Percentiles rank a stretch among this genome's conserved stretches.
Conservation (phyloP, 371 early-diverging fungal species). For the Syncephalis plumigaleata region DNA sequence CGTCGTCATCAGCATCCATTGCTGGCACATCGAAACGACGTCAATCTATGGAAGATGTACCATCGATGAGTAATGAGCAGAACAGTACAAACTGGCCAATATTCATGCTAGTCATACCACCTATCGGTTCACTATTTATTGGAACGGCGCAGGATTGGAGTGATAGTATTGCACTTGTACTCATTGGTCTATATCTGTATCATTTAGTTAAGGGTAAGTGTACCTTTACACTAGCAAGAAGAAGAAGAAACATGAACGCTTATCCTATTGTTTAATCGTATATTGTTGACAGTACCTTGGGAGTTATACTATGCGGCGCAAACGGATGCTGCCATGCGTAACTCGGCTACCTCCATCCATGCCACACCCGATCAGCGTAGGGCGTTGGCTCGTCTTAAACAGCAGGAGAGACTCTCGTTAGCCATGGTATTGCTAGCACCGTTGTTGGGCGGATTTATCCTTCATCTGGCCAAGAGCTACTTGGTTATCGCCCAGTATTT, state of each 20-base stretch:
- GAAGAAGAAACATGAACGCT: too few species aligned
- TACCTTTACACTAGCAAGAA: too few species aligned
- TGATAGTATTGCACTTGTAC: constrained; percentile 34
- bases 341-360: constrained; percentile 7
- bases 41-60: too few species aligned
- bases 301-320: constrained; percentile 43
- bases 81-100: constrained; percentile 29
- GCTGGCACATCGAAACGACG: too few species aligned
- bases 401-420: constrained; percentile 30
- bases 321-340: constrained; percentile 20
- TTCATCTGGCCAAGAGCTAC: constrained; percentile 29
- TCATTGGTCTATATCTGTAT: constrained; percentile 44
- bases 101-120: constrained; percentile 35
- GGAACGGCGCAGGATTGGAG: constrained; percentile 47
- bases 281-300: constrained; percentile 60
- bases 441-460: constrained; percentile 31
- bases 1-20: too few species aligned
- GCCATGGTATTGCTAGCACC: constrained; percentile 29
- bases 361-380: constrained; percentile 16
- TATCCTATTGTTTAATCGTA: too few species aligned
- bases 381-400: constrained; percentile 24
- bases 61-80: too few species aligned
- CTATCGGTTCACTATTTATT: constrained; percentile 37
- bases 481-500: constrained; percentile 34
- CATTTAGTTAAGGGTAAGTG: constrained; percentile 50